Percentiles rank a stretch among this genome's conserved stretches.
Conservation (phyloP, 2,329 filamentous ascomycete species). For the Amauroascus verrucosus region DNA sequence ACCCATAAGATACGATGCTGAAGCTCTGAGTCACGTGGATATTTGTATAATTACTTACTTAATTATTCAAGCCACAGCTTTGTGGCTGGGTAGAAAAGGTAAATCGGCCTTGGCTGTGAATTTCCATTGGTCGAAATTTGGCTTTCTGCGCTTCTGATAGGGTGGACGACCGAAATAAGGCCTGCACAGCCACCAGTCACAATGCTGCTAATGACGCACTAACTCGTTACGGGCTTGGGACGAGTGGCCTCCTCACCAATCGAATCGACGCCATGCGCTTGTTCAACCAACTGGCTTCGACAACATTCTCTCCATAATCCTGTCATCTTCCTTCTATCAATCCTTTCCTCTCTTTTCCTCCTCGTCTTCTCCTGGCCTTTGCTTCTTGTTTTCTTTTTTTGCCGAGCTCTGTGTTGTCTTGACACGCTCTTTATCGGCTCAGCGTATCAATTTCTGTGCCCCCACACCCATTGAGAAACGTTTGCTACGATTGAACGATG, state of each 20-base stretch:
- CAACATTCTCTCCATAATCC: background rate
- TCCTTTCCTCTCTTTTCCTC: background rate
- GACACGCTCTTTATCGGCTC: background rate
- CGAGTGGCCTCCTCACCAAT: constrained; percentile 6
- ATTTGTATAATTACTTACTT: too few relatives aligned
- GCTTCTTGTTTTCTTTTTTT: background rate
- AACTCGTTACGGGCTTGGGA: background rate
- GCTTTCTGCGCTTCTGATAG: background rate
- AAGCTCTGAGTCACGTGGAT: too few relatives aligned
- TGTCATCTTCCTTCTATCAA: background rate
- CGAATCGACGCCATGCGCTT: constrained; percentile 3
- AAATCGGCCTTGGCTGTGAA: too few relatives aligned
- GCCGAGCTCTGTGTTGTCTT: background rate
- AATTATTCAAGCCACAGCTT: too few relatives aligned
- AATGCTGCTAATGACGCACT: background rate
- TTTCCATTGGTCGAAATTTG: background rate
- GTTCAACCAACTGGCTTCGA: constrained; percentile 6
- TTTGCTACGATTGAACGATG: constrained; percentile 2
- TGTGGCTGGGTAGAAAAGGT: too few relatives aligned
- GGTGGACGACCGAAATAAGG: background rate
- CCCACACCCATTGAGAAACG: constrained; percentile 5
- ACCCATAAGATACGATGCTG: too few relatives aligned
- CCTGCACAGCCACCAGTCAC: background rate
- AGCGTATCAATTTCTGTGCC: background rate
- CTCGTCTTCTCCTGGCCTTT: background rate